Evolutionary conservation across 331 rosid genomes (phyloP).

Genomic region (Prunus yedoensis): DNA sequence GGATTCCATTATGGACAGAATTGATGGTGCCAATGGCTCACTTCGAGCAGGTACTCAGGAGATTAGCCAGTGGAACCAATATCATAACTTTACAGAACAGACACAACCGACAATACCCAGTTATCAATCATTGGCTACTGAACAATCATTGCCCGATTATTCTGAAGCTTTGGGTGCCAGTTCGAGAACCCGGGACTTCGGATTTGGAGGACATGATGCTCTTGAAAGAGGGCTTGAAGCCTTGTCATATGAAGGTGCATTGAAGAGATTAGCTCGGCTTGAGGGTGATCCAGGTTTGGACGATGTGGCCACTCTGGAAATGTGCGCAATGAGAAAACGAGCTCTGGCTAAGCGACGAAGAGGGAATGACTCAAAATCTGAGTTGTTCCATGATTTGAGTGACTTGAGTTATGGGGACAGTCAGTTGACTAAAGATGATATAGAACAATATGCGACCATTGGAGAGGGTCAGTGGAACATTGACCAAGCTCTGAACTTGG

Average conservation of each 20-base stretch:
- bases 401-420: background rate
- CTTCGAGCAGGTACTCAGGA: background rate
- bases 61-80: background rate
- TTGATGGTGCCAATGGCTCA: background rate
- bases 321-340: constrained; percentile 8
- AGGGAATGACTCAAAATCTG: constrained; percentile 3
- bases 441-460: background rate
- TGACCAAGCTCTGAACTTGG: background rate
- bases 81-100: constrained; percentile 3
- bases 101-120: constrained; percentile 3
- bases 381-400: background rate
- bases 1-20: too few species aligned
- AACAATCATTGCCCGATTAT: background rate
- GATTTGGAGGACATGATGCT: constrained; percentile 4
- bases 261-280: background rate
- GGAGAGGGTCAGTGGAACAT: background rate
- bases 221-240: background rate
- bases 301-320: constrained; percentile 9
- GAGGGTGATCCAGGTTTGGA: constrained; percentile 7
- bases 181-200: background rate
- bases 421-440: background rate
- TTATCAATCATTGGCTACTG: background rate
- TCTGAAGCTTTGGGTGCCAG: background rate
- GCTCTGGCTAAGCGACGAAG: background rate
- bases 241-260: background rate